Evolutionary conservation across 2,329 filamentous ascomycete species (phyloP), one percentile per base, ranked within the genome.

Genomic region (Exophiala phaeomuriformis): DNA sequence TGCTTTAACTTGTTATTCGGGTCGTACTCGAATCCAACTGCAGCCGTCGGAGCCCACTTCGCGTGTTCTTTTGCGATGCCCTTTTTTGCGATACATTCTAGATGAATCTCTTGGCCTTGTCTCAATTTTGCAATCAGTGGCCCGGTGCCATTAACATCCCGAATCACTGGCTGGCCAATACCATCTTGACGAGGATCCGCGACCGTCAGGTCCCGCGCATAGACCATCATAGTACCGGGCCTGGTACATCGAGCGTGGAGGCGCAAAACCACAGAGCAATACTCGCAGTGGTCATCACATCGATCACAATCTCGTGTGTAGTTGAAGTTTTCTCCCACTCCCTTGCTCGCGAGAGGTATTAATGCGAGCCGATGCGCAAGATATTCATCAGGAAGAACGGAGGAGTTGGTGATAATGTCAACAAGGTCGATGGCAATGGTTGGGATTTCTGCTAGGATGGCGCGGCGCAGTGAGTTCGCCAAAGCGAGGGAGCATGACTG

Each of bases 61-160:
- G 93, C 88, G 71, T 98, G 93, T 70, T 98, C 93, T 77, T 98
- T 98, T 36, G 91, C 90, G 61, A 97, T 97, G 1, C 93, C 93
- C 78, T 97, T 97, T 78, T 95, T 96, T 47, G 91, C 93, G 61
- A 96, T 86, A 68, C 91, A 97, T 57, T 82, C 87, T 66, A 98
- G 81, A 69, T 89, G 85, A 56, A 98, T 75, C 71, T 95, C 90
- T 72, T 98, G 93, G 2, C 86, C 89, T 66, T 85, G 86, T 54
- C 91, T 80, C 67, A 98, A 75, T 77, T 97, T 97, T 65, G 86
- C 88, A 61, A 98, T 91, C 63, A 97, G 77, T 42, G 86, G 82
- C 1, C 93, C 93, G 53, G 86, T 81, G 7, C 84, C 84, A 47
- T 91, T 87, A 0, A 85, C 80, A 68, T 98, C 91, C 42, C 79